phyloP scores from a whole-genome alignment of 345 rosid genomes.

The Eucalyptus sp. region DNA sequence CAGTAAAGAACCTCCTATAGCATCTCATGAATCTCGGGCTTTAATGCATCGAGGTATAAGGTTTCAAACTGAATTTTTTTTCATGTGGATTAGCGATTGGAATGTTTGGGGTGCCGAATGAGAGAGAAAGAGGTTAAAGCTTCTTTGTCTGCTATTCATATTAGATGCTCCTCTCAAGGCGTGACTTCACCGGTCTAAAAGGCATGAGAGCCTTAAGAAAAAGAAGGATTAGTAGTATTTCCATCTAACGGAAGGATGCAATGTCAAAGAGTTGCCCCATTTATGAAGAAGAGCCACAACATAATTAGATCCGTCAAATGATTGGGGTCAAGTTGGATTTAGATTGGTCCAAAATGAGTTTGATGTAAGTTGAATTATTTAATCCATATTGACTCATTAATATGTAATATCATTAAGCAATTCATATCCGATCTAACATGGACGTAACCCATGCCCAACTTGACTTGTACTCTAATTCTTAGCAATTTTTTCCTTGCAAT shows the following conservation, averaged over 20 bases:
- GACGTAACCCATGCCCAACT: not conserved
- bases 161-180: not conserved
- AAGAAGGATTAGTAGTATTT: not conserved
- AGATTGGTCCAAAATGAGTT: no score
- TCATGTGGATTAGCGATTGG: not conserved
- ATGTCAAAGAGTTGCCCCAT: not conserved
- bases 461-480: not conserved
- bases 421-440: accelerated
- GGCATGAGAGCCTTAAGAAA: not conserved
- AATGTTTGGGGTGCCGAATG: no score
- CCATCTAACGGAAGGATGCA: no score
- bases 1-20: not conserved
- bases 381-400: no score
- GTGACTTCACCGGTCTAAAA: not conserved
- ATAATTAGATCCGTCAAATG: accelerated
- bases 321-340: no score
- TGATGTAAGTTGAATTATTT: accelerated
- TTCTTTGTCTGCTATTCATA: no score
- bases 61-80: not conserved
- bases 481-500: not conserved
- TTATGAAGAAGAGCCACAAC: accelerated
- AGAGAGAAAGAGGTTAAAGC: not conserved
- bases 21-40: not conserved
- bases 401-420: not conserved
- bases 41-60: not conserved